Evolutionary conservation across 1,139 yeast species (phyloP), one percentile per base, ranked within the genome.

Genomic region (Trichomonascaceae sp.): DNA sequence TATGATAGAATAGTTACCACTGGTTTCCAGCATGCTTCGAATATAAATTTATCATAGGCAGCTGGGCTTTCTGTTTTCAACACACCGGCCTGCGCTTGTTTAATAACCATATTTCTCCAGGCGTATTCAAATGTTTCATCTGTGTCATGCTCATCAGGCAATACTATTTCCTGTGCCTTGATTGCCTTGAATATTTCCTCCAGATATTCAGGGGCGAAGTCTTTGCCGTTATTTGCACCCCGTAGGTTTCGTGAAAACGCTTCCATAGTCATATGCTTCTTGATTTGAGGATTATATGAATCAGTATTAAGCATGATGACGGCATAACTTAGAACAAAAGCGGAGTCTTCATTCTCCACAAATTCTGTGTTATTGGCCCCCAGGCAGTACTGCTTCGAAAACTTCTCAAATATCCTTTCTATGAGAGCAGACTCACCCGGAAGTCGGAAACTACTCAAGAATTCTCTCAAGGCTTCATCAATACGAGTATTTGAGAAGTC

Each of bases 351-450:
- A 65, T 87, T 87, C 20, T 64, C 62, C 30, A 68, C 68, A 30
- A 63, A 69, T 24, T 61, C 61, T 5, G 66, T 61, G 46, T 66
- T 63, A 6, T 63, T 63, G 18, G 63, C 71, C 51, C 72, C 73
- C 7, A 68, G 63, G 7, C 87, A 87, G 69, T 89, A 95, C 59
- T 86, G 81, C 49, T 82, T 84, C 4, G 96, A 91, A 71, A 95
- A 93, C 19, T 82, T 77, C 64, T 91, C 97, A 45, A 95, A 87
- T 18, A 93, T 81, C 65, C 96, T 80, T 68, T 91, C 98, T 67
- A 95, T 93, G 67, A 89, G 96, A 66, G 90, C 98, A 0, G 97
- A 85, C 70, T 95, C 99, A 51, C 99, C 99, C 0, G 99, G 99
- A 54, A 95, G 77, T 69, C 99, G 81, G 66, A 95, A 93, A 15